These are phyloP conservation scores for Plenodomus tracheiphilus DNA, from an alignment of 2,329 filamentous ascomycete genomes.

Conservation along the genomic window DNA sequence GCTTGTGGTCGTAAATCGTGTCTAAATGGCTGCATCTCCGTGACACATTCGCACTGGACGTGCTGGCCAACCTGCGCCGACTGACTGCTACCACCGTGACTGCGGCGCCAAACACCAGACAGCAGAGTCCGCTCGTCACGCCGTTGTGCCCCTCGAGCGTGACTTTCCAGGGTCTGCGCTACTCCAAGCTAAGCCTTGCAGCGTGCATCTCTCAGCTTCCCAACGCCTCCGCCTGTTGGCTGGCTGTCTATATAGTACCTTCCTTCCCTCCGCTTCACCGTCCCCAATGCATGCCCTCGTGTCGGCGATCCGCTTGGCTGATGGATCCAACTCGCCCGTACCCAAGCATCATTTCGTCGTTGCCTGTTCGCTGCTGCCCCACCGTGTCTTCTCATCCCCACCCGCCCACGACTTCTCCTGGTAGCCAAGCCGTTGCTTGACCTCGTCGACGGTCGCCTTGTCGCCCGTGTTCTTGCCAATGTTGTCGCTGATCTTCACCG, in stretches of 20 bases:
- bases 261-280: constrained; percentile 6
- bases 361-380: constrained; percentile 58
- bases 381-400: constrained; percentile 81
- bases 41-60: no score
- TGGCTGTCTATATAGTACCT: no score
- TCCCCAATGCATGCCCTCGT: constrained; percentile 4
- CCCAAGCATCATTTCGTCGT: background rate
- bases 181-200: constrained; percentile 16
- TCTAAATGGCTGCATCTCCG: no score
- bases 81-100: no score
- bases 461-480: constrained; percentile 94
- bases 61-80: no score
- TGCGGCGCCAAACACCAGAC: no score
- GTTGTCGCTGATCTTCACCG: constrained; percentile 90
- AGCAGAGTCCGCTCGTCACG: no score
- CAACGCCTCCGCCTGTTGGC: constrained; percentile 18
- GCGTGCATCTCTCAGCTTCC: constrained; percentile 16
- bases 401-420: constrained; percentile 80
- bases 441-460: constrained; percentile 72
- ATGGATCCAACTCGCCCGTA: constrained; percentile 4
- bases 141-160: constrained; percentile 2
- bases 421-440: constrained; percentile 86
- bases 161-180: constrained; percentile 14
- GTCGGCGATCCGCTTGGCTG: constrained; percentile 1
- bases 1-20: no score